phyloP scores from a whole-genome alignment of 805 yeast species.

The Starmerella sp. region DNA sequence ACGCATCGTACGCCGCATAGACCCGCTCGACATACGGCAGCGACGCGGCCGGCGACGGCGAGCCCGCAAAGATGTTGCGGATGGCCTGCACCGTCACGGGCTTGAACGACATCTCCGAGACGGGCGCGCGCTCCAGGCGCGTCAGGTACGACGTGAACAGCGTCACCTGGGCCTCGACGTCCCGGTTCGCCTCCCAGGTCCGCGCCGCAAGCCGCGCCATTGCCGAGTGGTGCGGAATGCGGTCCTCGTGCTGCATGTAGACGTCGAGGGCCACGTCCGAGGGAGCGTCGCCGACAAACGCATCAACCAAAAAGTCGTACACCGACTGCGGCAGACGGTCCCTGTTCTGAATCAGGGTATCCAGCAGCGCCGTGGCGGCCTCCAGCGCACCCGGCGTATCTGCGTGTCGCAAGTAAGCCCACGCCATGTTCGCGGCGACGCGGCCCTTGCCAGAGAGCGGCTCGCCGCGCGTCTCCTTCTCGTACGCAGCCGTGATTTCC shows the following conservation, averaged over 20 bases:
- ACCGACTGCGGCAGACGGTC: constrained; percentile 2
- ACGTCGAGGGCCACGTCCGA: constrained; percentile 10
- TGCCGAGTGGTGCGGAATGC: constrained; percentile 19
- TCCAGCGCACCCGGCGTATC: constrained; percentile 7
- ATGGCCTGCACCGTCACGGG: constrained; percentile 16
- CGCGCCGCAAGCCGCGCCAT: constrained; percentile 18
- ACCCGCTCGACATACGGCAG: constrained; percentile 7
- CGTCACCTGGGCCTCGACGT: constrained; percentile 9
- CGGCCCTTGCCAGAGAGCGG: constrained; percentile 5
- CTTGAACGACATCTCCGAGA: constrained; percentile 17
- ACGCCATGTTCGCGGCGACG: constrained; percentile 14
- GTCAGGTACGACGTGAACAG: constrained; percentile 15
- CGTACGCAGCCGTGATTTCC: constrained; percentile 10
- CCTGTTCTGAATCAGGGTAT: background rate
- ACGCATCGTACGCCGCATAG: constrained; percentile 8
- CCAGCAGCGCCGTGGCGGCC: constrained; percentile 10
- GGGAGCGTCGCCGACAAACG: constrained; percentile 25
- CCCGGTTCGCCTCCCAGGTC: constrained; percentile 6
- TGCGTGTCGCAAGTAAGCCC: constrained; percentile 13
- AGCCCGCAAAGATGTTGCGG: constrained; percentile 8
- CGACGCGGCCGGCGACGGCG: background rate
- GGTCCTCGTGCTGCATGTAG: constrained; percentile 6
- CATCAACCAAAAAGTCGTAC: constrained; percentile 12
- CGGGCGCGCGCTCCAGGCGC: constrained; percentile 7
- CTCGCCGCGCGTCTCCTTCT: constrained; percentile 3